phyloP scores from a whole-genome alignment of 139 green algal species.

The Trebouxia sp. region DNA sequence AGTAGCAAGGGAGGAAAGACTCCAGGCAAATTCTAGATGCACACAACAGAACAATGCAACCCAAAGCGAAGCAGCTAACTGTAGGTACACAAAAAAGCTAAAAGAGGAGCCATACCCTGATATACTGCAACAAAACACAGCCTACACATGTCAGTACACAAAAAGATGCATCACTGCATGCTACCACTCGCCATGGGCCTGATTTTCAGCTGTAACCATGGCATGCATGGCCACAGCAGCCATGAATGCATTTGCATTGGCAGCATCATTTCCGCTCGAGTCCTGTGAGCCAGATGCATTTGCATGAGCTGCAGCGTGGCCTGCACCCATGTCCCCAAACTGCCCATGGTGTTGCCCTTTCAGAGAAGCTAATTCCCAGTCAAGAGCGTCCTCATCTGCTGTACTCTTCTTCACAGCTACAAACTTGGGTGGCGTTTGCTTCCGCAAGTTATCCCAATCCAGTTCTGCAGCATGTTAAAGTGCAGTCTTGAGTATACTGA shows the following conservation, averaged over 20 bases:
- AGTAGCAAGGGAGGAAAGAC: too few species aligned
- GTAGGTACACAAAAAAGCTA: too few species aligned
- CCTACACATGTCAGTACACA: too few species aligned
- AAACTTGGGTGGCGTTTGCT: slow-evolving; percentile 12
- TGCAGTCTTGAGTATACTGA: background rate
- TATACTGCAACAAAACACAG: too few species aligned
- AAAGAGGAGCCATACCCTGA: too few species aligned
- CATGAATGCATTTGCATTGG: background rate
- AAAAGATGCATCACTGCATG: background rate
- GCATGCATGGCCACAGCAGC: slow-evolving; percentile 22
- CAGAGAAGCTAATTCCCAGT: slow-evolving; percentile 37
- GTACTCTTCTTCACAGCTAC: background rate
- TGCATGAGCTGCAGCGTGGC: background rate
- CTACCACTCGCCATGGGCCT: background rate
- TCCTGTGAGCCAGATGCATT: background rate
- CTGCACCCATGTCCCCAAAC: background rate
- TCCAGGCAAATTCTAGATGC: too few species aligned
- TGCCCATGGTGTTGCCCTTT: background rate
- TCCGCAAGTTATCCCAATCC: slow-evolving; percentile 44
- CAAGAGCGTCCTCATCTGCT: slow-evolving; percentile 27
- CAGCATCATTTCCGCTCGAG: background rate
- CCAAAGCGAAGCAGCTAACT: too few species aligned
- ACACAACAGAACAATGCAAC: too few species aligned
- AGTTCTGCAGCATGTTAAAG: slow-evolving; percentile 16
- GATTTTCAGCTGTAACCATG: background rate